Conservation (phyloP, 768 basidiomycete genomes). For the Lactarius sp. region DNA sequence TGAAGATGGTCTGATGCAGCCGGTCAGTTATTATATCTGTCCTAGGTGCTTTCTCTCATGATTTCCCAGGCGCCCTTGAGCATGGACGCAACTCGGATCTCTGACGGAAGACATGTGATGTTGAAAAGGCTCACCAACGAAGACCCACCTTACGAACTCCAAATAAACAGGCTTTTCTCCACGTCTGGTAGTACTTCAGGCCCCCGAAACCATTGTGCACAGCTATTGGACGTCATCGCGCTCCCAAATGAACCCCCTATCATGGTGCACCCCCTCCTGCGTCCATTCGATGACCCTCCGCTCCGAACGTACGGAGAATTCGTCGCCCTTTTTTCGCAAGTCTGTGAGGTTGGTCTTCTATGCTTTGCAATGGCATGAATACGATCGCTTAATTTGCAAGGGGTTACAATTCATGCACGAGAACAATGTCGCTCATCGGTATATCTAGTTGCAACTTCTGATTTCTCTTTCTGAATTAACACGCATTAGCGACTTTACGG, state of each 20-base stretch:
- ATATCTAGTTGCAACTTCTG: slow-evolving; percentile 26
- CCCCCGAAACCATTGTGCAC: slow-evolving; percentile 4
- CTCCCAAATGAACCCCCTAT: not conserved
- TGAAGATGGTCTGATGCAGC: not conserved
- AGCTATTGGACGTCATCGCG: not conserved
- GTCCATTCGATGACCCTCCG: slow-evolving; percentile 27
- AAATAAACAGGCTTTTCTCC: not conserved
- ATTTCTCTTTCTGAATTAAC: not conserved
- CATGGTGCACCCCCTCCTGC: slow-evolving; percentile 30
- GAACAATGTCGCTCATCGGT: slow-evolving; percentile 29
- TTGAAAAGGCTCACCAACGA: not conserved
- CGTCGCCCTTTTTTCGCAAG: slow-evolving; percentile 27
- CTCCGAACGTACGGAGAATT: slow-evolving; percentile 28
- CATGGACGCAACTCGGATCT: not conserved
- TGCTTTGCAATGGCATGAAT: slow-evolving; percentile 21
- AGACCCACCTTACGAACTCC: not conserved
- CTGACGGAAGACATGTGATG: not conserved
- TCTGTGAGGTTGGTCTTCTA: slow-evolving; percentile 21
- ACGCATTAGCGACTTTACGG: not conserved
- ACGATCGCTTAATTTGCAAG: slow-evolving; percentile 5
- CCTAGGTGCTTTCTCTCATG: not conserved
- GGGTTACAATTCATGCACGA: slow-evolving; percentile 27
- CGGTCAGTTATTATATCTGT: not conserved
- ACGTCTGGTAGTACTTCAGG: not conserved
- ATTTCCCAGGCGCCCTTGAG: not conserved